Evolutionary conservation across 305 asterid genomes (phyloP).

Genomic region (Petunia hybrid): DNA sequence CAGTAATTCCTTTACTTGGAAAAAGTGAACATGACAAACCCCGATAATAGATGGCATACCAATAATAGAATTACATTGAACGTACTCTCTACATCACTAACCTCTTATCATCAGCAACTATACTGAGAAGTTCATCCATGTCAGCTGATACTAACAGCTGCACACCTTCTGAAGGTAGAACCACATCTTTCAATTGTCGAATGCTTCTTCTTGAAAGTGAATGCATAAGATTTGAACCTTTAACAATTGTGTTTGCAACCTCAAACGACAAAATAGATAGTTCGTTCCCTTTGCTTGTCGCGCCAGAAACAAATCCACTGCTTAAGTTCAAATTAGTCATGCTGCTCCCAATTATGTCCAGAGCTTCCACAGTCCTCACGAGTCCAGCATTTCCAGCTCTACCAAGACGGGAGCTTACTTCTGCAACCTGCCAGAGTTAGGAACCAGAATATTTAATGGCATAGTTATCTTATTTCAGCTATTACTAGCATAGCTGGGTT

Average conservation of each 20-base stretch:
- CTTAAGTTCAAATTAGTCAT: slow-evolving; percentile 59
- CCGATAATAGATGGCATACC: background rate
- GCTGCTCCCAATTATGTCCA: slow-evolving; percentile 77
- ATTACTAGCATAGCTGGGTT: background rate
- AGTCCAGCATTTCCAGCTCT: slow-evolving; percentile 70
- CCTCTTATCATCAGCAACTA: slow-evolving; percentile 85
- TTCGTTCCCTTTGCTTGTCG: slow-evolving; percentile 58
- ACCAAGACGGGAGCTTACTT: slow-evolving; percentile 56
- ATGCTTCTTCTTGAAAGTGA: slow-evolving; percentile 70
- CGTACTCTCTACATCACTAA: slow-evolving; percentile 34
- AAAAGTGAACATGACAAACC: slow-evolving; percentile 18
- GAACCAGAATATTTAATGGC: background rate
- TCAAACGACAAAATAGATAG: slow-evolving; percentile 75
- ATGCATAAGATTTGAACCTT: slow-evolving; percentile 71
- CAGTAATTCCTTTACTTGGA: background rate
- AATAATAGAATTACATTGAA: background rate
- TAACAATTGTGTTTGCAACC: slow-evolving; percentile 87
- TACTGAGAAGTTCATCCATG: slow-evolving; percentile 61
- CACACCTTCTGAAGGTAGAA: slow-evolving; percentile 73
- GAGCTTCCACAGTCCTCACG: slow-evolving; percentile 64
- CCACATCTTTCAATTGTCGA: slow-evolving; percentile 57
- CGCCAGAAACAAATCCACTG: slow-evolving; percentile 62
- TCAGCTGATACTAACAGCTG: slow-evolving; percentile 63
- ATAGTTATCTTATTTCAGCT: background rate
- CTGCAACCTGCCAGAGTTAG: slow-evolving; percentile 59